Evolutionary conservation across 768 basidiomycete species (phyloP).

Genomic region (Termitomyces sp.): DNA sequence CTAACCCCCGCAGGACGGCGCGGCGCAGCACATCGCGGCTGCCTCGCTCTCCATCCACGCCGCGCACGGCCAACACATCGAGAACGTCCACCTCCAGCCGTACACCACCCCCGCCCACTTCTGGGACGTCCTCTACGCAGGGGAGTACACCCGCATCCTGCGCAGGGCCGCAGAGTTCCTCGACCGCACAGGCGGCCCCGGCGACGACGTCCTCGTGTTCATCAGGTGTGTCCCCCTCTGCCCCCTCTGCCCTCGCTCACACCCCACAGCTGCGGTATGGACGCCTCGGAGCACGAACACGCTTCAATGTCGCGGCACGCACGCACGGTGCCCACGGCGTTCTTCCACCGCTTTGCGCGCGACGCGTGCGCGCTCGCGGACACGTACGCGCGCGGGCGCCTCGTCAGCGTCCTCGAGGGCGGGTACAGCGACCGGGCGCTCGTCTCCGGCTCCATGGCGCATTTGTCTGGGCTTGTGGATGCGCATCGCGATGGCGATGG

Average conservation of each 20-base stretch:
- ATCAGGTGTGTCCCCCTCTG: slow-evolving; percentile 60
- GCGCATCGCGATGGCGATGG: neutral
- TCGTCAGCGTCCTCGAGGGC: slow-evolving; percentile 91
- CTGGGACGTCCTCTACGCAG: slow-evolving; percentile 65
- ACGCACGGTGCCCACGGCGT: slow-evolving; percentile 82
- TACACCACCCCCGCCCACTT: slow-evolving; percentile 54
- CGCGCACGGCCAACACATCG: slow-evolving; percentile 81
- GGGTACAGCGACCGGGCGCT: slow-evolving; percentile 92
- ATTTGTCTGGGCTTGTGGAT: slow-evolving; percentile 62
- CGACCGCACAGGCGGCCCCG: slow-evolving; percentile 54
- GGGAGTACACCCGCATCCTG: slow-evolving; percentile 56
- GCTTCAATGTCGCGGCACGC: slow-evolving; percentile 88
- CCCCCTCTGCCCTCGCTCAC: too few relatives aligned
- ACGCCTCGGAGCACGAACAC: slow-evolving; percentile 91
- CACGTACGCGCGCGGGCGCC: slow-evolving; percentile 54
- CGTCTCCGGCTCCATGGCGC: slow-evolving; percentile 77
- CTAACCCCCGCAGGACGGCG: slow-evolving; percentile 61
- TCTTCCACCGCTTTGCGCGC: slow-evolving; percentile 77
- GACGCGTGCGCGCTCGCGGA: slow-evolving; percentile 67
- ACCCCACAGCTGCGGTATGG: slow-evolving; percentile 78
- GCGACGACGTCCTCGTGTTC: slow-evolving; percentile 73
- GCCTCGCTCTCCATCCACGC: slow-evolving; percentile 80
- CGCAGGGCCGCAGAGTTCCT: slow-evolving; percentile 68
- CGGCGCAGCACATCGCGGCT: slow-evolving; percentile 70
- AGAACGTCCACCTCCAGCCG: slow-evolving; percentile 77